A percentile compares a stretch with the other conserved stretches of the same genome.
These are phyloP conservation scores for Tanacetum coccineum DNA, from an alignment of 129 eudicot genomes.

Conservation along the genomic window DNA sequence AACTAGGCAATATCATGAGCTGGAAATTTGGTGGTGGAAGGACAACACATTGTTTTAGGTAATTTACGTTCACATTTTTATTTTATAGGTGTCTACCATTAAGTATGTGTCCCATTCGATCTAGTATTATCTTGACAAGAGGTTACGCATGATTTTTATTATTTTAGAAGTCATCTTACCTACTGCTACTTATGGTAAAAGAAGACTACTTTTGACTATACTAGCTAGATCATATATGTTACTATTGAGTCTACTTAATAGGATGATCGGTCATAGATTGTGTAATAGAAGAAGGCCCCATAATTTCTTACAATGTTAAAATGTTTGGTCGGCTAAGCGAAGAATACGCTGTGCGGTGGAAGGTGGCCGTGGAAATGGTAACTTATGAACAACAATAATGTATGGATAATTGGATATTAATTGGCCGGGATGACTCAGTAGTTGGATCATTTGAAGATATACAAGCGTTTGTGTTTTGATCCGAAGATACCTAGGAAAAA, in stretches of 20 bases:
- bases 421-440: too few species aligned
- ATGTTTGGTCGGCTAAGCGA: background rate
- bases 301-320: background rate
- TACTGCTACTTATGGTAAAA: conserved; percentile 20
- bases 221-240: conserved; percentile 15
- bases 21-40: conserved; percentile 16
- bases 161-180: background rate
- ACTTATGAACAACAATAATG: too few species aligned
- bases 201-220: conserved; percentile 19
- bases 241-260: conserved; percentile 18
- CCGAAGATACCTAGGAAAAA: too few species aligned
- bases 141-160: background rate
- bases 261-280: conserved; percentile 27
- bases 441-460: too few species aligned
- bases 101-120: conserved; percentile 1
- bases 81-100: background rate
- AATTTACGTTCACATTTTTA: background rate
- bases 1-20: background rate
- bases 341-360: too few species aligned
- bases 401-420: too few species aligned
- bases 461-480: too few species aligned
- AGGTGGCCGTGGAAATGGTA: too few species aligned
- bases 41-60: conserved; percentile 14
- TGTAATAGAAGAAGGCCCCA: background rate
- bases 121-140: conserved; percentile 10